phyloP scores from a whole-genome alignment of 1,284 basidiomycete species.

The Fomes fomentarius region DNA sequence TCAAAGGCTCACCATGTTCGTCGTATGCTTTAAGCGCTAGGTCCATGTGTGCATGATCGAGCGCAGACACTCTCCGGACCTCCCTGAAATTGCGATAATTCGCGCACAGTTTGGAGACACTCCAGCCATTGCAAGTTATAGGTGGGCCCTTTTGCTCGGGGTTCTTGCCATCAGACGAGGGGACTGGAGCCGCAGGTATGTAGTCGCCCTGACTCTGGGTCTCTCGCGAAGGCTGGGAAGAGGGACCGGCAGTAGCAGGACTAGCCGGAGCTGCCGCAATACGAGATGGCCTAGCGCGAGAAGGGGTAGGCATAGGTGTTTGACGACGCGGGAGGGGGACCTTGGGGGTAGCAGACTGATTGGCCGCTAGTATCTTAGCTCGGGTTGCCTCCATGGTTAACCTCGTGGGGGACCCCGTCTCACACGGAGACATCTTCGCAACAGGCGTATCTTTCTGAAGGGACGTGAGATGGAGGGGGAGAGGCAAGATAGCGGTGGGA shows the following conservation, averaged over 20 bases:
- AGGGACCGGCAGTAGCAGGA: background rate
- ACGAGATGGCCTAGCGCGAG: background rate
- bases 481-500: background rate
- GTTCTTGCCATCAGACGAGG: too few relatives aligned
- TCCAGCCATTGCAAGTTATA: constrained; percentile 57
- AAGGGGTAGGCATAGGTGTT: background rate
- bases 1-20: constrained; percentile 53
- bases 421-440: too few relatives aligned
- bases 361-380: background rate
- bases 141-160: background rate
- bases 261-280: too few relatives aligned
- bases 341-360: too few relatives aligned
- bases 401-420: background rate
- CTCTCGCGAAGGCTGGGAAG: background rate
- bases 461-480: background rate
- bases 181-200: too few relatives aligned
- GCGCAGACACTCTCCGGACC: constrained; percentile 46
- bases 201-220: too few relatives aligned
- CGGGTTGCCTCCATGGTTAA: background rate
- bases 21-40: constrained; percentile 50
- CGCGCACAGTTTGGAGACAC: constrained; percentile 44
- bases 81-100: constrained; percentile 42
- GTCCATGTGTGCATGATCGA: constrained; percentile 17
- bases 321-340: background rate
- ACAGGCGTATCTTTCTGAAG: too few relatives aligned